Evolutionary conservation across 176 grass and related monocot genomes (phyloP).

Genomic region (Zea mays): Zm-B73-REFERENCE-NAM-5.0 NC_050098.1:184844001-184844500

Average conservation of each 20-base stretch:
- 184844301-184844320: conserved; percentile 51
- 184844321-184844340: conserved; percentile 70
- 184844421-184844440: conserved; percentile 60
- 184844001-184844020: conserved; percentile 11
- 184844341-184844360: conserved; percentile 42
- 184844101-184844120: conserved; percentile 51
- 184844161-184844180: conserved; percentile 59
- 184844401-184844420: conserved; percentile 42
- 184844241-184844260: conserved; percentile 61
- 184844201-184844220: conserved; percentile 63
- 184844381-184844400: conserved; percentile 52
- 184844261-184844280: not conserved
- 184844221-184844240: conserved; percentile 55
- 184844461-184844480: conserved; percentile 67
- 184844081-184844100: conserved; percentile 54
- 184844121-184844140: conserved; percentile 48
- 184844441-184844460: conserved; percentile 84
- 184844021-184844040: conserved; percentile 44
- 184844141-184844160: conserved; percentile 59
- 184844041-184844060: conserved; percentile 44
- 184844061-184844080: conserved; percentile 39
- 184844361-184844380: conserved; percentile 48
- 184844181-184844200: conserved; percentile 60
- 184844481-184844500: conserved; percentile 58
- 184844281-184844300: conserved; percentile 38